phyloP scores from a whole-genome alignment of 129 eudicot genomes.

The Mikania micrantha region DNA sequence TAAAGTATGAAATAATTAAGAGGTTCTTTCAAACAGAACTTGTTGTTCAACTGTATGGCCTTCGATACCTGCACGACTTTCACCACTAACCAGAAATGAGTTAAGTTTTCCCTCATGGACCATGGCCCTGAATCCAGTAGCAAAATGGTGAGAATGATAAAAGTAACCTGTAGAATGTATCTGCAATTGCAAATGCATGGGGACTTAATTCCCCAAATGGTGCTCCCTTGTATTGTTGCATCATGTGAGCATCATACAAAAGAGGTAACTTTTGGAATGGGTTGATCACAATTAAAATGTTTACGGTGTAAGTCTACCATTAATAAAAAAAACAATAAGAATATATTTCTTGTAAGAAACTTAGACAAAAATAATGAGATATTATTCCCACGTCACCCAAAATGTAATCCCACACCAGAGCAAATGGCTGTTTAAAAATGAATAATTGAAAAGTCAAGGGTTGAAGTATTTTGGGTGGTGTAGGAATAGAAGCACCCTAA shows the following conservation, averaged over 20 bases:
- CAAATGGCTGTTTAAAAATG: too few relatives aligned
- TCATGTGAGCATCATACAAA: conserved; percentile 83
- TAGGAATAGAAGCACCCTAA: too few relatives aligned
- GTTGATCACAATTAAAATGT: conserved; percentile 92
- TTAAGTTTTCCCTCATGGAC: conserved; percentile 82
- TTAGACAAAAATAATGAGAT: too few relatives aligned
- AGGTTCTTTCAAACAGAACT: conserved; percentile 50
- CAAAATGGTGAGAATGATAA: neutral
- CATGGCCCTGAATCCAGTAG: conserved; percentile 74
- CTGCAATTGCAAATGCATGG: conserved; percentile 98
- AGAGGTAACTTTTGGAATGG: conserved; percentile 98
- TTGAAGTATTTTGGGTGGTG: too few relatives aligned
- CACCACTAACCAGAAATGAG: conserved; percentile 97
- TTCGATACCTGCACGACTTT: conserved; percentile 99
- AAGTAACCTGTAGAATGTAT: conserved; percentile 83
- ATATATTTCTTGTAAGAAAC: neutral
- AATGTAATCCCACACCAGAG: too few relatives aligned
- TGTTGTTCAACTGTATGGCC: conserved; percentile 99
- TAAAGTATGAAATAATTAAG: conserved; percentile 3
- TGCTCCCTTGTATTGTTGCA: conserved; percentile 99
- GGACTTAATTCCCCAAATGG: conserved; percentile 94
- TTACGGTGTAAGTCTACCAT: conserved; percentile 94
- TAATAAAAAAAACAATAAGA: neutral
- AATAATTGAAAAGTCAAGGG: too few relatives aligned
- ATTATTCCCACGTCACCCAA: too few relatives aligned